Percentiles rank a stretch among this genome's conserved stretches.
phyloP scores from a whole-genome alignment of 2,329 filamentous ascomycete species.

The Penicillium corylophilum region DNA sequence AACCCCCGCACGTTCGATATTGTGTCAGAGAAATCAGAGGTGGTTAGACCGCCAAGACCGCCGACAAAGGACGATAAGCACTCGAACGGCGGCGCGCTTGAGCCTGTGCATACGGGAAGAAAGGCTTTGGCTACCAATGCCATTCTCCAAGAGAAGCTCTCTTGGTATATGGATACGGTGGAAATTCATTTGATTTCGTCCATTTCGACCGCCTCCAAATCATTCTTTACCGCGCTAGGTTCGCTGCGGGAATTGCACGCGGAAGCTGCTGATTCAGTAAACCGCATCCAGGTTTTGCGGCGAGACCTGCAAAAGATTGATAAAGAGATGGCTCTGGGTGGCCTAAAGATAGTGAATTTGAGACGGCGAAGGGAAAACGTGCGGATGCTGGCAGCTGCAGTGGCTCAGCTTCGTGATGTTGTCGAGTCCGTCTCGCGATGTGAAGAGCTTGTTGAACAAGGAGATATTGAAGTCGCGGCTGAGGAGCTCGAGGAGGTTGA shows the following conservation, averaged over 20 bases:
- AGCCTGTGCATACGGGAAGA: conserved; percentile 58
- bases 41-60: conserved; percentile 69
- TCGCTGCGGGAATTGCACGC: conserved; percentile 87
- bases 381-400: conserved; percentile 74
- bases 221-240: conserved; percentile 91
- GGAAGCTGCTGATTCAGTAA: conserved; percentile 87
- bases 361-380: conserved; percentile 81
- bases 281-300: conserved; percentile 76
- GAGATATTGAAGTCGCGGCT: conserved; percentile 79
- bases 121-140: conserved; percentile 94
- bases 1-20: conserved; percentile 96
- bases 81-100: conserved; percentile 58
- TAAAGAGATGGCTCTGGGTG: conserved; percentile 79
- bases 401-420: conserved; percentile 77
- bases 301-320: conserved; percentile 79
- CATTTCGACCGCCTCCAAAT: conserved; percentile 91
- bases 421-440: conserved; percentile 73
- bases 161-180: conserved; percentile 99
- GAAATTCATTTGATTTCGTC: conserved; percentile 96
- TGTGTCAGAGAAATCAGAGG: conserved; percentile 91
- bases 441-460: conserved; percentile 77
- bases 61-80: conserved; percentile 53
- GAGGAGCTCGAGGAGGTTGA: conserved; percentile 76
- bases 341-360: conserved; percentile 81
- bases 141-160: conserved; percentile 95